Conservation (phyloP, 1,284 basidiomycete species). For the Pterulicium gracile region DNA sequence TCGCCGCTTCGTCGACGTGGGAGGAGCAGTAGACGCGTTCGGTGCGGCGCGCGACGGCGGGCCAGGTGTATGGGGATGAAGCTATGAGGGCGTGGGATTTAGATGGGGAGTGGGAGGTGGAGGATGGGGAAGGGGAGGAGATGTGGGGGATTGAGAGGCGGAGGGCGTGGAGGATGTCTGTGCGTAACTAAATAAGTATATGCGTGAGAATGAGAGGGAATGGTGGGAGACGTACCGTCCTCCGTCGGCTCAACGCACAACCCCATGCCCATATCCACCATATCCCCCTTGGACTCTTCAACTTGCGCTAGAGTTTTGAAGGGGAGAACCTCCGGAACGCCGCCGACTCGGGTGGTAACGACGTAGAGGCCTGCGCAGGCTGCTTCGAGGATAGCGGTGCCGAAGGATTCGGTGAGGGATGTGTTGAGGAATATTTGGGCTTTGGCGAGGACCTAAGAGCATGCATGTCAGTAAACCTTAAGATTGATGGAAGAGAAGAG, state of each 20-base stretch:
- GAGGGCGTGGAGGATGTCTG: conserved; percentile 82
- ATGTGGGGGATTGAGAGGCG: conserved; percentile 73
- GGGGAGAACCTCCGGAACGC: conserved; percentile 92
- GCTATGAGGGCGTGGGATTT: conserved; percentile 45
- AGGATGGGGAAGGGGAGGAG: conserved; percentile 45
- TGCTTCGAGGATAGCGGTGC: conserved; percentile 93
- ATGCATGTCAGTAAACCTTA: neutral
- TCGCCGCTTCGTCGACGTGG: conserved; percentile 33
- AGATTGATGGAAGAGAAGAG: neutral
- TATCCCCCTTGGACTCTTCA: conserved; percentile 51
- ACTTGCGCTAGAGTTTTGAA: conserved; percentile 93
- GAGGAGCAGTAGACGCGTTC: conserved; percentile 76
- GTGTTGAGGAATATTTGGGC: conserved; percentile 95
- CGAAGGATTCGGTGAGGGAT: conserved; percentile 93
- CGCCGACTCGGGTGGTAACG: conserved; percentile 90
- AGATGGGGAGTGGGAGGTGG: conserved; percentile 72
- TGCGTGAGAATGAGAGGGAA: neutral
- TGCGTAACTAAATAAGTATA: conserved; percentile 2
- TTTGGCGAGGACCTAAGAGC: conserved; percentile 63
- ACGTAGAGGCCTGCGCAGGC: conserved; percentile 92
- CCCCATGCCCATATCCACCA: neutral
- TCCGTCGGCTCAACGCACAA: neutral
- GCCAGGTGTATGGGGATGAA: conserved; percentile 82
- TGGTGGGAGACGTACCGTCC: conserved; percentile 32
- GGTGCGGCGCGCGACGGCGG: conserved; percentile 68